These are phyloP conservation scores for Madurella mycetomatis DNA, from an alignment of 2,329 filamentous ascomycete species.

Conservation along the genomic window DNA sequence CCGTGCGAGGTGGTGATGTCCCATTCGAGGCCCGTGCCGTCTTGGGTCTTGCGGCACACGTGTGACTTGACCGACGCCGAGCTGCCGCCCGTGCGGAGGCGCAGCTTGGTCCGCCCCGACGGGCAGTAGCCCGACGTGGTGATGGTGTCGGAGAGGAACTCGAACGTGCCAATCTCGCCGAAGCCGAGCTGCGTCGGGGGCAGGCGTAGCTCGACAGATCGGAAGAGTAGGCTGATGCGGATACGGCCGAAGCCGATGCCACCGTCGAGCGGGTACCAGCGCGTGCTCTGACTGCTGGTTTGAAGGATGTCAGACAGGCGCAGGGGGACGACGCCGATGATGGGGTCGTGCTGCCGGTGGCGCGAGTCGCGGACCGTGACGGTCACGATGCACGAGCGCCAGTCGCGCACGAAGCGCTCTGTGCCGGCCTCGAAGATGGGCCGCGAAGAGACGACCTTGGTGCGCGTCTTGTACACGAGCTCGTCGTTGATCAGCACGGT, in stretches of 20 bases:
- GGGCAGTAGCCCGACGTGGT: conserved; percentile 59
- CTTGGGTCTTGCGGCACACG: conserved; percentile 55
- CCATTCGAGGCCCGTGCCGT: conserved; percentile 50
- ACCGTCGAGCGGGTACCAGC: conserved; percentile 96
- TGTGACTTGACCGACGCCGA: conserved; percentile 64
- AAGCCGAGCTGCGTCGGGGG: conserved; percentile 81
- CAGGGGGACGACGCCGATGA: conserved; percentile 85
- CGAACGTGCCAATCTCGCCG: conserved; percentile 89
- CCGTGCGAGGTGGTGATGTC: conserved; percentile 40
- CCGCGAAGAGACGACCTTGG: conserved; percentile 89
- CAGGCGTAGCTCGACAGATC: conserved; percentile 78
- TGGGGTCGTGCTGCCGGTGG: conserved; percentile 88
- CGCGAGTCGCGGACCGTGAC: conserved; percentile 84
- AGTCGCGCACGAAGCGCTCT: conserved; percentile 88
- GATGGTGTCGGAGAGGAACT: conserved; percentile 72
- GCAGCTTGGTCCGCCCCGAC: conserved; percentile 67
- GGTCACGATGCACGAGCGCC: conserved; percentile 82
- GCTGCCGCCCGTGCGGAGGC: conserved; percentile 79
- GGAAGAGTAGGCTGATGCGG: conserved; percentile 83
- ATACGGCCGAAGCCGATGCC: conserved; percentile 89
- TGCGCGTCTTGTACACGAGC: conserved; percentile 83
- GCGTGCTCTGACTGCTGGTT: conserved; percentile 76
- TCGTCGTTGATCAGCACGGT: conserved; percentile 88
- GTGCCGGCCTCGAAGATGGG: conserved; percentile 97
- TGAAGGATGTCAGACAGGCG: conserved; percentile 85